These are phyloP conservation scores for Saccharomycopsis oosterbeekiorum DNA, from an alignment of 805 yeast species.

Conservation along the genomic window DNA sequence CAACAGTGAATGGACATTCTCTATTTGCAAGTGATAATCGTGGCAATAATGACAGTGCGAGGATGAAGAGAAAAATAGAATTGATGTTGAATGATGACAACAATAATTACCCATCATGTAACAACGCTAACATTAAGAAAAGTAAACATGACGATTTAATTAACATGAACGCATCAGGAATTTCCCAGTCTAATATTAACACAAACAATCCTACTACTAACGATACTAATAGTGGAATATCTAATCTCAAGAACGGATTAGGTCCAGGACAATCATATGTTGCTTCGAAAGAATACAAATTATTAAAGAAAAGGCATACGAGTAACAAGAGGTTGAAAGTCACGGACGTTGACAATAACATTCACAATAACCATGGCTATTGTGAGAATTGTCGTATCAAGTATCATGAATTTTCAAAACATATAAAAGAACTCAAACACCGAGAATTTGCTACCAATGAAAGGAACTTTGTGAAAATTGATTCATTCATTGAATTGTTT, in stretches of 20 bases:
- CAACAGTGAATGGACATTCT: conserved; percentile 65
- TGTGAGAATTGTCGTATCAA: conserved; percentile 90
- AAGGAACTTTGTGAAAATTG: conserved; percentile 67
- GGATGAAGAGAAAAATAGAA: background rate
- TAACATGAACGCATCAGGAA: conserved; percentile 58
- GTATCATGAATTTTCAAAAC: conserved; percentile 72
- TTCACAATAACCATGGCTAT: conserved; percentile 34
- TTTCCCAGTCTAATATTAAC: conserved; percentile 32
- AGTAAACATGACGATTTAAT: conserved; percentile 26
- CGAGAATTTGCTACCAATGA: conserved; percentile 66
- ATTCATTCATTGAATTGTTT: conserved; percentile 43
- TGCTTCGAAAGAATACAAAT: conserved; percentile 41
- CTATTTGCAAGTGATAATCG: conserved; percentile 64
- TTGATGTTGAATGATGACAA: background rate
- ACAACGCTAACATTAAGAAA: conserved; percentile 2
- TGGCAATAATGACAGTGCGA: conserved; percentile 5
- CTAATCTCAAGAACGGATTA: conserved; percentile 38
- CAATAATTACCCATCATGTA: background rate
- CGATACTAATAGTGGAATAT: background rate
- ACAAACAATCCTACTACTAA: conserved; percentile 17
- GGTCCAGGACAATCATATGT: conserved; percentile 53
- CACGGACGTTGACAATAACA: background rate
- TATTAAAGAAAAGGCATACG: conserved; percentile 35
- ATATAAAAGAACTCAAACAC: conserved; percentile 60
- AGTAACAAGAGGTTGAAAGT: conserved; percentile 10